phyloP scores from a whole-genome alignment of 2,329 filamentous ascomycete genomes.

The Xylariaceae sp. region DNA sequence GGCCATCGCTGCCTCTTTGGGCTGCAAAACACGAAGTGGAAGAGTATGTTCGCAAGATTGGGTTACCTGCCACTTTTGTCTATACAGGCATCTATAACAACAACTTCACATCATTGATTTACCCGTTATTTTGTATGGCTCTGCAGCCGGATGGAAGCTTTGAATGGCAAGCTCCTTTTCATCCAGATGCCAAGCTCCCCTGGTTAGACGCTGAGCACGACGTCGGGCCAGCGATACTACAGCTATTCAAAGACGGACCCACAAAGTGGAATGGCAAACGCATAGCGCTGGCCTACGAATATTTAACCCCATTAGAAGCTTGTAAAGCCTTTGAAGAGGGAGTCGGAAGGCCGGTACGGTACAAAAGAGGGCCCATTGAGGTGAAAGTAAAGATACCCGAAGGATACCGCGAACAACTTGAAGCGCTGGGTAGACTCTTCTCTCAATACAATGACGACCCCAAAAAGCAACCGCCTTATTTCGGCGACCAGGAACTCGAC shows the following conservation, averaged over 20 bases:
- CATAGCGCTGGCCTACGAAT: slow-evolving; percentile 86
- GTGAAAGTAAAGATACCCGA: slow-evolving; percentile 80
- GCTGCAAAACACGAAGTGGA: slow-evolving; percentile 88
- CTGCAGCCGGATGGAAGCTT: slow-evolving; percentile 80
- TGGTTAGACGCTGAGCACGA: slow-evolving; percentile 98
- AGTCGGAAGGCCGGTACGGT: slow-evolving; percentile 71
- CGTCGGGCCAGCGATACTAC: slow-evolving; percentile 83
- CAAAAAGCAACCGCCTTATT: slow-evolving; percentile 58
- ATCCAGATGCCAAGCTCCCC: slow-evolving; percentile 80
- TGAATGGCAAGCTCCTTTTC: slow-evolving; percentile 89
- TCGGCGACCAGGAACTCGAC: slow-evolving; percentile 55
- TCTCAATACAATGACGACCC: slow-evolving; percentile 47
- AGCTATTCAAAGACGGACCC: slow-evolving; percentile 91
- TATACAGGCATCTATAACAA: slow-evolving; percentile 99
- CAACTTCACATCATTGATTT: slow-evolving; percentile 90
- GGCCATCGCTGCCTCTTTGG: slow-evolving; percentile 87
- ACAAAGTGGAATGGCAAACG: slow-evolving; percentile 74
- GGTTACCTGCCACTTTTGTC: slow-evolving; percentile 83
- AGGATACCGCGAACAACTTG: slow-evolving; percentile 84
- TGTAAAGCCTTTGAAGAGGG: slow-evolving; percentile 77
- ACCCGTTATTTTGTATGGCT: slow-evolving; percentile 95
- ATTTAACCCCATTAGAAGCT: slow-evolving; percentile 76
- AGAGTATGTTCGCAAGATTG: slow-evolving; percentile 79
- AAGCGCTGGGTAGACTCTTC: slow-evolving; percentile 61
- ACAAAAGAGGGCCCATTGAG: slow-evolving; percentile 74